Evolutionary conservation across 352 stramenopile genomes (phyloP), one percentile per base, ranked within the genome.

Genomic region (Plasmopara viticola): DNA sequence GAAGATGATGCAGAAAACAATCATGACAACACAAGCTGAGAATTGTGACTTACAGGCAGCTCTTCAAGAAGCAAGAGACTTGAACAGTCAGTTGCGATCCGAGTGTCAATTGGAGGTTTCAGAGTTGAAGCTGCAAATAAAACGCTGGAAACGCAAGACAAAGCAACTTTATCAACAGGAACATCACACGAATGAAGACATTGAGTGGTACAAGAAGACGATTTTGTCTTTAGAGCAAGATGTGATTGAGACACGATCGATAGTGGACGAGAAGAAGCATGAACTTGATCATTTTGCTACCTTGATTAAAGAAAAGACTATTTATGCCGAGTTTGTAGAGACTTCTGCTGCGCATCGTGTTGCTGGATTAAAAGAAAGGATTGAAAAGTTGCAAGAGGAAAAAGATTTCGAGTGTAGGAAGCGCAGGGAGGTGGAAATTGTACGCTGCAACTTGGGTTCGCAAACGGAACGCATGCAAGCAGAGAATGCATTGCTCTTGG

Each of bases 101-200:
- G 52, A 66, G 3, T 62, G 65, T 4, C 64, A 80, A 9, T 56
- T 52, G 14, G 62, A 86, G 35, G 52, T 74, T 48, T 50, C 69
- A 13, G 64, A 82, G 14, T 39, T 73, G 28, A 48, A 53, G 0
- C 40, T 58, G 30, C 73, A 79, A 53, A 56, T 53, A 31, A 85
- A 80, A 52, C 66, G 70, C 2, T 65, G 73, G 47, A 84, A 80
- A 51, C 72, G 62, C 4, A 74, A 56, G 17, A 56, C 66, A 3
- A 84, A 77, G 44, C 75, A 80, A 35, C 43, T 67, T 37, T 64
- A 56, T 12, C 64, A 73, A 39, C 69, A 74, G 8, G 69, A 80
- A 50, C 64, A 42, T 5, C 44, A 51, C 7, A 47, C 64, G 0
- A 33, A 53, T 3, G 64, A 79, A 12, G 70, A 86, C 13, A 60